phyloP scores from a whole-genome alignment of 495 filamentous ascomycete species.

The Trichocladium uniseriatum region DNA sequence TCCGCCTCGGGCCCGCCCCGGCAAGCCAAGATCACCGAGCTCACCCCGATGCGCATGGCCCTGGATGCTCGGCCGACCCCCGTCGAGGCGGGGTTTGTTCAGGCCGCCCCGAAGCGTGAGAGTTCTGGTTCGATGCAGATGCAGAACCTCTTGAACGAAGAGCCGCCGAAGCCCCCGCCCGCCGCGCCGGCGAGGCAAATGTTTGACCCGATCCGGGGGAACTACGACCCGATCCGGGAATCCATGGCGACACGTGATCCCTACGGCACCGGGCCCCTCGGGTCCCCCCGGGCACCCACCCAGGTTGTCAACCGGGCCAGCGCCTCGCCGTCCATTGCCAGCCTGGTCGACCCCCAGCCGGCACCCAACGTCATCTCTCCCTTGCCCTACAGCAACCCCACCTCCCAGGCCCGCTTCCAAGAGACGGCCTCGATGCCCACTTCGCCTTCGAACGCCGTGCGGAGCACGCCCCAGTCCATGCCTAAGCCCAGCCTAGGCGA shows the following conservation, averaged over 20 bases:
- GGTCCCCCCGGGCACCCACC: conserved; percentile 44
- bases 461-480: conserved; percentile 22
- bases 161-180: conserved; percentile 32
- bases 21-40: conserved; percentile 33
- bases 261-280: conserved; percentile 44
- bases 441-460: conserved; percentile 22
- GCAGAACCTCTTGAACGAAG: conserved; percentile 42
- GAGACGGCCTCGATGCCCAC: conserved; percentile 24
- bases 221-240: conserved; percentile 49
- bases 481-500: conserved; percentile 30
- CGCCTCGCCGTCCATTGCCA: conserved; percentile 81
- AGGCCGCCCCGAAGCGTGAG: conserved; percentile 33
- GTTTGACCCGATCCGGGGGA: conserved; percentile 77
- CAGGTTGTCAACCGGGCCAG: conserved; percentile 57
- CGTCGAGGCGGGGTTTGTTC: conserved; percentile 14
- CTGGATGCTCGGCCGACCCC: conserved; percentile 17
- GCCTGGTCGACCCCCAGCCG: conserved; percentile 70
- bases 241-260: conserved; percentile 39
- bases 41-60: conserved; percentile 26
- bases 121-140: conserved; percentile 41
- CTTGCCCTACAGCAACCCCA: conserved; percentile 29
- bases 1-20: conserved; percentile 18
- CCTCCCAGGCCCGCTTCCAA: conserved; percentile 20
- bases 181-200: conserved; percentile 60
- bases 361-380: conserved; percentile 37